A percentile compares a stretch with the other conserved stretches of the same genome.
Evolutionary conservation across 2,329 filamentous ascomycete species (phyloP).

Genomic region (Claviceps pusilla): DNA sequence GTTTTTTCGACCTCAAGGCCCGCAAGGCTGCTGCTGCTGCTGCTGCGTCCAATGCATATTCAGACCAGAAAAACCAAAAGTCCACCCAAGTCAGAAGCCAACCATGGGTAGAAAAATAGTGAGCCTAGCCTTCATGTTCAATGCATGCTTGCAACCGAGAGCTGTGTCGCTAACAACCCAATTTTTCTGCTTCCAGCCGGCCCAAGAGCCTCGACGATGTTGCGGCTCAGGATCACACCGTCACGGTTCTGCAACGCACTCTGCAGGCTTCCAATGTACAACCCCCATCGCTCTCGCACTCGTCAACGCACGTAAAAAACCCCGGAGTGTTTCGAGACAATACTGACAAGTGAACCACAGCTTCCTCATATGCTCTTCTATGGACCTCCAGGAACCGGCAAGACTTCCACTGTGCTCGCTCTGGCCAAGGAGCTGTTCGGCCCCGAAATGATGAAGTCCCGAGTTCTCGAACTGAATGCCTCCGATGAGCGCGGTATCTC

Average conservation of each 20-base stretch:
- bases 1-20: constrained; percentile 92
- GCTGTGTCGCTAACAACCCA: neutral
- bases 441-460: constrained; percentile 77
- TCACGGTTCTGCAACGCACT: constrained; percentile 80
- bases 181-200: constrained; percentile 40
- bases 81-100: constrained; percentile 50
- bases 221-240: constrained; percentile 92
- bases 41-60: constrained; percentile 45
- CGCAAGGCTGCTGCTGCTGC: constrained; percentile 65
- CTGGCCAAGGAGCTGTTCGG: constrained; percentile 96
- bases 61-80: constrained; percentile 50
- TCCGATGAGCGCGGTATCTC: constrained; percentile 96
- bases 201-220: constrained; percentile 91
- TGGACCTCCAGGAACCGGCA: constrained; percentile 90
- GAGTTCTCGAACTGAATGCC: constrained; percentile 97
- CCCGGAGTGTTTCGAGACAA: neutral
- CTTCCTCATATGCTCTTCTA: constrained; percentile 99
- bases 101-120: constrained; percentile 99
- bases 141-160: neutral
- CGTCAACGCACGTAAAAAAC: neutral
- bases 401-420: constrained; percentile 94
- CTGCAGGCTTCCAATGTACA: constrained; percentile 81
- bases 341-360: constrained; percentile 14
- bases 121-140: constrained; percentile 19
- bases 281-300: neutral